Conservation (phyloP, 2,329 filamentous ascomycete species). For the Didymella segeticola region DNA sequence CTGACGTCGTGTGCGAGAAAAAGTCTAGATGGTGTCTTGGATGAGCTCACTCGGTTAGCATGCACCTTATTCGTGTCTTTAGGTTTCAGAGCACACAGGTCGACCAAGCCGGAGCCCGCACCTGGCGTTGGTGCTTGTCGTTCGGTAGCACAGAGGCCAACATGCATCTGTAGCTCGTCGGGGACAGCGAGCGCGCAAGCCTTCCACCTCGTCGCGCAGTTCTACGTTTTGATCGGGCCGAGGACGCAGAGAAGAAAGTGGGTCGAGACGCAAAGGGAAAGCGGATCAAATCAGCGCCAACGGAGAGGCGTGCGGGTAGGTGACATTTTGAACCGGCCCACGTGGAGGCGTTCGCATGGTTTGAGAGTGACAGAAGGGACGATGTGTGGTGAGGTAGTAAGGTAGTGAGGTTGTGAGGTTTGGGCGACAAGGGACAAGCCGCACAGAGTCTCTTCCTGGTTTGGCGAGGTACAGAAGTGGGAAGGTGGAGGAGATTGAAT, state of each 20-base stretch:
- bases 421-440: constrained; percentile 6
- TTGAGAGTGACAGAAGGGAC: neutral
- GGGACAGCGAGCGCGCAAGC: constrained; percentile 4
- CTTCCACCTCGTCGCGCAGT: constrained; percentile 2
- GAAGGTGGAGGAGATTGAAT: constrained; percentile 14
- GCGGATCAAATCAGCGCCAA: constrained; percentile 11
- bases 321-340: constrained; percentile 7
- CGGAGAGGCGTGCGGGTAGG: constrained; percentile 11
- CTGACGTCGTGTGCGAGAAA: neutral
- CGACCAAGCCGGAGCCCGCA: neutral
- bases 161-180: constrained; percentile 7
- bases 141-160: constrained; percentile 3
- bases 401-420: neutral
- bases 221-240: constrained; percentile 17
- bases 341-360: constrained; percentile 11
- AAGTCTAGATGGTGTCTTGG: constrained; percentile 1
- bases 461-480: too few relatives aligned
- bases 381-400: neutral
- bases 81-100: neutral
- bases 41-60: constrained; percentile 2
- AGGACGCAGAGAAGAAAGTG: constrained; percentile 14
- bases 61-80: neutral
- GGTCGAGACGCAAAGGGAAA: constrained; percentile 7
- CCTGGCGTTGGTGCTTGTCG: neutral
- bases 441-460: neutral